These are phyloP conservation scores for Populus tomentosa DNA, from an alignment of 441 rosid genomes.

Conservation along the genomic window DNA sequence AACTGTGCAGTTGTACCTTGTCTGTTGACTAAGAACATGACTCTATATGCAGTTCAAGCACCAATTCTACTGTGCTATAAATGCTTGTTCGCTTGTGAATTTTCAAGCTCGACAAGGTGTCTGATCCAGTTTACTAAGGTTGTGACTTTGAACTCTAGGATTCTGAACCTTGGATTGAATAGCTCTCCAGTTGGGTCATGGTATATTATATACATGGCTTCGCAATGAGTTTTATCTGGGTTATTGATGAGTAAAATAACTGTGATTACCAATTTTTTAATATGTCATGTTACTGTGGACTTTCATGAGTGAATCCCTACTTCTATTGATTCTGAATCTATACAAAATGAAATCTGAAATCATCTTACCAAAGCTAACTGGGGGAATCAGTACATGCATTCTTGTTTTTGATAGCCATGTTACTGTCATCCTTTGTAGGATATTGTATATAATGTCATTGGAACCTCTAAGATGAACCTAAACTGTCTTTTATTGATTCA, in stretches of 20 bases:
- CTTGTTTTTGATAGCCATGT: no score
- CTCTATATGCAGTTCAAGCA: background rate
- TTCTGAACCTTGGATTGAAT: background rate
- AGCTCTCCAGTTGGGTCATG: background rate
- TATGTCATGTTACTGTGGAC: background rate
- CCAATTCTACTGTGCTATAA: background rate
- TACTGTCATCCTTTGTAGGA: background rate
- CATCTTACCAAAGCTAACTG: background rate
- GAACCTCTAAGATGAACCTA: background rate
- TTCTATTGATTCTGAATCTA: background rate
- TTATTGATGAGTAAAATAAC: background rate
- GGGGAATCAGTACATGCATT: background rate
- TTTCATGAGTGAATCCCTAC: background rate
- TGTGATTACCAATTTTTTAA: background rate
- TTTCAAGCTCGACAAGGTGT: background rate
- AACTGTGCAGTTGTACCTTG: background rate
- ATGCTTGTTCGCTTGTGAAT: background rate
- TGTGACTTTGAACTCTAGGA: background rate
- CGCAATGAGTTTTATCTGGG: background rate
- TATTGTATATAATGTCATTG: no score
- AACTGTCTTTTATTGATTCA: conserved; percentile 6
- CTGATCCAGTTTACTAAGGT: background rate
- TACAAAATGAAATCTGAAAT: background rate
- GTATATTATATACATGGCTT: no score
- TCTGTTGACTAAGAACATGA: background rate